Conservation (phyloP, 805 yeast species). For the Hanseniaspora jakobsenii region DNA sequence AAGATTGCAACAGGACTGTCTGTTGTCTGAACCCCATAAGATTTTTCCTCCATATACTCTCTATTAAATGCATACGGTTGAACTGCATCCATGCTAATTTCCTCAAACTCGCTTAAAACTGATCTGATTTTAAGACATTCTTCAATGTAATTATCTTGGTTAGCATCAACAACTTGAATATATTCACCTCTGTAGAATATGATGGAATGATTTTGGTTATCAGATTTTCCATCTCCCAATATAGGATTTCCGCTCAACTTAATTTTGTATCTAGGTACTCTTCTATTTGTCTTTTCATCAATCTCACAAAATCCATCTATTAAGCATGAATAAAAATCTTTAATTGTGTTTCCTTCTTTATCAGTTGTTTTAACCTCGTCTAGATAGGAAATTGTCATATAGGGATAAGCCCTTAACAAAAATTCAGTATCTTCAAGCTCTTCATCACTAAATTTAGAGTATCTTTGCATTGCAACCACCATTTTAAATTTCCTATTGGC, state of each 20-base stretch:
- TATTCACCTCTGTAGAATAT: conserved; percentile 88
- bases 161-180: conserved; percentile 89
- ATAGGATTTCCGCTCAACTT: conserved; percentile 87
- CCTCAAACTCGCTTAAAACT: conserved; percentile 84
- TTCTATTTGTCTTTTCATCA: conserved; percentile 38
- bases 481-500: conserved; percentile 70
- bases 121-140: conserved; percentile 86
- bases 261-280: conserved; percentile 54
- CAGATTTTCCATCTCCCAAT: conserved; percentile 92
- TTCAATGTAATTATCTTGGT: conserved; percentile 89
- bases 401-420: conserved; percentile 63
- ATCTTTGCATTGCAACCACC: conserved; percentile 80
- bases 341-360: conserved; percentile 20
- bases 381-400: conserved; percentile 43
- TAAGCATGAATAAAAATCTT: conserved; percentile 50
- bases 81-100: conserved; percentile 41
- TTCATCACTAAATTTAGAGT: conserved; percentile 46
- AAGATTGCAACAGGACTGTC: conserved; percentile 69
- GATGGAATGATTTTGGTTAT: conserved; percentile 80
- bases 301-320: conserved; percentile 48
- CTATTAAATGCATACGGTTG: conserved; percentile 53
- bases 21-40: neutral
- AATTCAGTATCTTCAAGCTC: conserved; percentile 60
- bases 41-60: conserved; percentile 27
- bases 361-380: conserved; percentile 28